Evolutionary conservation across 352 stramenopile genomes (phyloP), one percentile per base, ranked within the genome.

Genomic region (Pythium sp.): DNA sequence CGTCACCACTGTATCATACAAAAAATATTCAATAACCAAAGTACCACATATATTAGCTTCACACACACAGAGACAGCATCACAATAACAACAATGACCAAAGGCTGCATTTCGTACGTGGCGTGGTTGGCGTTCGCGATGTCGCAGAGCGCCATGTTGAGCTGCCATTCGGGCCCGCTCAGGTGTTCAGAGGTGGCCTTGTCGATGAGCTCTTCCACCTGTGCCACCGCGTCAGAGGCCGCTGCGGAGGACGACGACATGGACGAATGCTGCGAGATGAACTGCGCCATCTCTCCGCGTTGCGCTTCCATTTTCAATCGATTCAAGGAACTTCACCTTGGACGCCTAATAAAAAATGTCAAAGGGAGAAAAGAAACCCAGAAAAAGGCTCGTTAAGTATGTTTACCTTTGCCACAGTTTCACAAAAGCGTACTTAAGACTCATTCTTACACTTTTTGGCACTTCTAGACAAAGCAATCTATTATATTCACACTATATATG

Each of bases 111-210:
- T 69, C 79, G 65, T 73, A 87, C 80, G 86, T 58, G 9, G 72
- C 70, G 36, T 69, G 60, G 46, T 86, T 72, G 7, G 76, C 76
- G 69, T 92, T 94, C 15, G 75, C 81, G 12, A 79, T 75, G 71
- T 94, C 86, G 60, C 82, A 94, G 26, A 94, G 57, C 14, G 75
- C 79, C 70, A 92, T 81, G 62, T 94, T 94, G 36, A 94, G 64
- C 24, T 84, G 72, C 86, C 86, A 94, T 55, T 92, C 83, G 18
- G 86, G 82, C 0, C 72, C 79, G 14, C 61, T 56, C 14, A 92
- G 77, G 20, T 72, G 28, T 64, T 81, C 72, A 38, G 76, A 80
- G 51, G 84, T 92, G n/a, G 86, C 84, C 32, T 78, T 76, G 32
- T 77, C 70, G 59, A 94, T 72, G 55, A 94, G 71, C 47, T 79